Conservation (phyloP, 1,284 basidiomycete species). For the Leccinum solheimii region DNA sequence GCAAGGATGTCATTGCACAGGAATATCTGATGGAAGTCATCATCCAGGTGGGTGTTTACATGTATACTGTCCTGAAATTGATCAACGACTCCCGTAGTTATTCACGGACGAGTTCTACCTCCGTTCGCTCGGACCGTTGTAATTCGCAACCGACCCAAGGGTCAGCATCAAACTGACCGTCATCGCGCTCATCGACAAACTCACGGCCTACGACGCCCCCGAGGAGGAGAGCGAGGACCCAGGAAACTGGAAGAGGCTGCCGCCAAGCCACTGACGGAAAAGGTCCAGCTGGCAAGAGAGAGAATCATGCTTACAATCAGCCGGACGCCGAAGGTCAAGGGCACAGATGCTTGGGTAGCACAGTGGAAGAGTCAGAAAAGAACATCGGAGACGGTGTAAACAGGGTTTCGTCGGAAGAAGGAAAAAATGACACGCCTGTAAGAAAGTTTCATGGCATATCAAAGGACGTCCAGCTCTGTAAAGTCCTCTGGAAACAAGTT, state of each 20-base stretch:
- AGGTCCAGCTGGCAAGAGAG: slow-evolving; percentile 62
- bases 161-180: too few species aligned
- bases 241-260: slow-evolving; percentile 83
- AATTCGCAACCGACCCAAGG: too few species aligned
- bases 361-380: slow-evolving; percentile 27
- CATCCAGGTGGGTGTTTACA: too few species aligned
- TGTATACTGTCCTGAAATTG: too few species aligned
- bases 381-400: slow-evolving; percentile 28
- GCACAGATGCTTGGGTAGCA: slow-evolving; percentile 32
- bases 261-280: slow-evolving; percentile 79
- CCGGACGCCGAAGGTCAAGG: slow-evolving; percentile 25
- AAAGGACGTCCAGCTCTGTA: slow-evolving; percentile 85
- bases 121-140: too few species aligned
- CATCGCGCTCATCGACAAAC: too few species aligned
- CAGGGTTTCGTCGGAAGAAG: slow-evolving; percentile 36
- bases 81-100: too few species aligned
- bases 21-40: too few species aligned
- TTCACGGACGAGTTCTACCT: too few species aligned
- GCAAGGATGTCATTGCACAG: too few species aligned
- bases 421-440: slow-evolving; percentile 44
- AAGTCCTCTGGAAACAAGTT: slow-evolving; percentile 88
- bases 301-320: slow-evolving; percentile 42
- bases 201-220: too few species aligned
- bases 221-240: slow-evolving; percentile 63
- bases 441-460: slow-evolving; percentile 91